Conservation (phyloP, 1,139 yeast genomes). For the Hanseniaspora gamundiae region DNA sequence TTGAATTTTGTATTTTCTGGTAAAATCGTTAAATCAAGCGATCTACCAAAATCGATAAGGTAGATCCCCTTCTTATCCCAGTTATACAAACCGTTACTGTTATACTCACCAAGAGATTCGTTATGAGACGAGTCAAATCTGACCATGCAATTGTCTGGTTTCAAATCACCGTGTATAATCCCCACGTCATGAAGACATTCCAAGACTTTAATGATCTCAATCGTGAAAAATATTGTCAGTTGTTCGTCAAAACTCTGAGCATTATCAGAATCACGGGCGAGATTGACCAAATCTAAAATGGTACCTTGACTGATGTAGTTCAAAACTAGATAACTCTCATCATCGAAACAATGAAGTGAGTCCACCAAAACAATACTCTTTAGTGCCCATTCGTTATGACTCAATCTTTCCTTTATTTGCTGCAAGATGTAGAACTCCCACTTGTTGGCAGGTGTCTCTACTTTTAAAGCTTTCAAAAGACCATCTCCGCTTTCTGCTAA, state of each 20-base stretch:
- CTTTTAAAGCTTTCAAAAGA: slow-evolving; percentile 52
- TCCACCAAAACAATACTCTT: slow-evolving; percentile 40
- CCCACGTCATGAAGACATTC: slow-evolving; percentile 53
- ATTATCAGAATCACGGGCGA: slow-evolving; percentile 23
- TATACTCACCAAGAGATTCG: slow-evolving; percentile 21
- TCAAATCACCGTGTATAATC: slow-evolving; percentile 75
- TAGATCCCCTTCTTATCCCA: slow-evolving; percentile 50
- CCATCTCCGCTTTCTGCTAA: slow-evolving; percentile 59
- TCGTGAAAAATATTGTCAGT: slow-evolving; percentile 49
- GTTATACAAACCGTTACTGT: slow-evolving; percentile 28
- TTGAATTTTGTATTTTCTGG: slow-evolving; percentile 41
- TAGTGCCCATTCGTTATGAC: slow-evolving; percentile 17
- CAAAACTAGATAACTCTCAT: slow-evolving; percentile 64
- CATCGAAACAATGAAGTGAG: slow-evolving; percentile 44
- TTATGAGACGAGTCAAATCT: slow-evolving; percentile 30
- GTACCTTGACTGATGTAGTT: slow-evolving; percentile 70
- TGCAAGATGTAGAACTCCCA: slow-evolving; percentile 77
- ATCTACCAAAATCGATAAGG: slow-evolving; percentile 75
- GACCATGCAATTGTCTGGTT: slow-evolving; percentile 81
- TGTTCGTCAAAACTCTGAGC: slow-evolving; percentile 39
- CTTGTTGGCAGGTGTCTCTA: slow-evolving; percentile 54
- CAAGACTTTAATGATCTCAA: slow-evolving; percentile 48
- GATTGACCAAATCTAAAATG: slow-evolving; percentile 56
- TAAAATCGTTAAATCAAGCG: slow-evolving; percentile 57
- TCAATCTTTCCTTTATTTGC: slow-evolving; percentile 30